These are phyloP conservation scores for Fusarium protoensiforme DNA, from an alignment of 2,329 filamentous ascomycete genomes.

Conservation along the genomic window DNA sequence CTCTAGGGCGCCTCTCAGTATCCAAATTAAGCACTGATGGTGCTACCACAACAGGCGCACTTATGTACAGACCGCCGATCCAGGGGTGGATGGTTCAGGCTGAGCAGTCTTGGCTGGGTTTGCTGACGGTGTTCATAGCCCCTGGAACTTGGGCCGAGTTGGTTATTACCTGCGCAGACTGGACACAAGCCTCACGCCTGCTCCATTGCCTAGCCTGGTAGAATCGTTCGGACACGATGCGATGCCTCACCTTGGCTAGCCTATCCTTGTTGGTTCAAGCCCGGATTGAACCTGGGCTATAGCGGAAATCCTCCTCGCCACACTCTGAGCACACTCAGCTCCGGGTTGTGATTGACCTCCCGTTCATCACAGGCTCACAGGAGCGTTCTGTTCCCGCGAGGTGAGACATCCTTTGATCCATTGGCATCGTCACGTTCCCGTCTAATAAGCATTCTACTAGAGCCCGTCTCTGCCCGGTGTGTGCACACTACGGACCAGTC, in stretches of 20 bases:
- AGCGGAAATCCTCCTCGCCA: slow-evolving; percentile 1
- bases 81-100: slow-evolving; percentile 31
- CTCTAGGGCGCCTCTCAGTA: slow-evolving; percentile 12
- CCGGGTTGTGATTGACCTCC: slow-evolving; percentile 12
- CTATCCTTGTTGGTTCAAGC: not conserved
- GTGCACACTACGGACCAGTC: slow-evolving; percentile 20
- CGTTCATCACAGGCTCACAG: slow-evolving; percentile 20
- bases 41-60: slow-evolving; percentile 29
- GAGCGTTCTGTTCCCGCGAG: slow-evolving; percentile 5
- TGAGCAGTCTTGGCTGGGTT: slow-evolving; percentile 39
- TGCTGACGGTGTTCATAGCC: slow-evolving; percentile 32
- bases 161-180: not conserved
- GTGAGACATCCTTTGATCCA: slow-evolving; percentile 37
- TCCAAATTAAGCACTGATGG: slow-evolving; percentile 39
- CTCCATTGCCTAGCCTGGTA: slow-evolving; percentile 26
- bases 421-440: slow-evolving; percentile 25
- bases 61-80: slow-evolving; percentile 39
- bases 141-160: slow-evolving; percentile 2
- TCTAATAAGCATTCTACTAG: slow-evolving; percentile 21
- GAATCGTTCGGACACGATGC: slow-evolving; percentile 17
- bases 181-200: slow-evolving; percentile 7
- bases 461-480: slow-evolving; percentile 37
- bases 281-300: not conserved
- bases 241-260: slow-evolving; percentile 15
- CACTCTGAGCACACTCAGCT: not conserved